Evolutionary conservation across 2,329 filamentous ascomycete species (phyloP).

Genomic region (Akanthomyces dipterigenus): DNA sequence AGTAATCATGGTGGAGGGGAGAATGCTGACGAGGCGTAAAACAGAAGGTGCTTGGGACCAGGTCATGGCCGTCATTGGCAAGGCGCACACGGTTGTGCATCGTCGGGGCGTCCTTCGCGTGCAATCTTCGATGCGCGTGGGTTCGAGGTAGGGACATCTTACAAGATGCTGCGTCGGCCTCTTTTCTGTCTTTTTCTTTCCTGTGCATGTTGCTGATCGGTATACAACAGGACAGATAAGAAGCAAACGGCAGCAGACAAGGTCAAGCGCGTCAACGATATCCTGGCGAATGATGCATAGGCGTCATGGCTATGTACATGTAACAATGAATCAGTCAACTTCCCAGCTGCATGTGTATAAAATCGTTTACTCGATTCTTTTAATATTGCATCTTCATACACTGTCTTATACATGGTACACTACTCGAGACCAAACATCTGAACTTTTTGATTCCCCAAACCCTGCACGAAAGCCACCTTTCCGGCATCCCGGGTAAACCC

Average conservation of each 20-base stretch:
- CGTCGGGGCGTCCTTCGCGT: constrained; percentile 71
- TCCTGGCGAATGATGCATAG: constrained; percentile 31
- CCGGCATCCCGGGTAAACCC: not conserved
- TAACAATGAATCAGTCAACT: not conserved
- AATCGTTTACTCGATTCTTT: not conserved
- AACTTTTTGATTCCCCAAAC: not conserved
- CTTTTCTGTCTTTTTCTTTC: not conserved
- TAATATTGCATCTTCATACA: not conserved
- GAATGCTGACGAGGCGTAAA: not conserved
- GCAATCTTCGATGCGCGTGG: constrained; percentile 82
- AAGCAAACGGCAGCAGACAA: constrained; percentile 75
- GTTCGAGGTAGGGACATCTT: constrained; percentile 54
- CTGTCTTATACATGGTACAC: not conserved
- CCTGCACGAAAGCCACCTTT: not conserved
- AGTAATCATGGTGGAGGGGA: not conserved
- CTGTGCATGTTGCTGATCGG: not conserved
- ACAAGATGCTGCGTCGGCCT: not conserved
- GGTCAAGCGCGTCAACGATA: constrained; percentile 53
- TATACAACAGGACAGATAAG: constrained; percentile 65
- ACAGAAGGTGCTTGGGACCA: constrained; percentile 86
- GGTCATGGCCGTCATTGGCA: constrained; percentile 79
- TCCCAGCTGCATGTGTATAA: not conserved
- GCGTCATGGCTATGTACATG: not conserved
- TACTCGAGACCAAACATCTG: not conserved
- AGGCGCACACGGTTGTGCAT: constrained; percentile 74